These are phyloP conservation scores for Chlorella vulgaris DNA, from an alignment of 139 green algal species.

Conservation along the genomic window DNA sequence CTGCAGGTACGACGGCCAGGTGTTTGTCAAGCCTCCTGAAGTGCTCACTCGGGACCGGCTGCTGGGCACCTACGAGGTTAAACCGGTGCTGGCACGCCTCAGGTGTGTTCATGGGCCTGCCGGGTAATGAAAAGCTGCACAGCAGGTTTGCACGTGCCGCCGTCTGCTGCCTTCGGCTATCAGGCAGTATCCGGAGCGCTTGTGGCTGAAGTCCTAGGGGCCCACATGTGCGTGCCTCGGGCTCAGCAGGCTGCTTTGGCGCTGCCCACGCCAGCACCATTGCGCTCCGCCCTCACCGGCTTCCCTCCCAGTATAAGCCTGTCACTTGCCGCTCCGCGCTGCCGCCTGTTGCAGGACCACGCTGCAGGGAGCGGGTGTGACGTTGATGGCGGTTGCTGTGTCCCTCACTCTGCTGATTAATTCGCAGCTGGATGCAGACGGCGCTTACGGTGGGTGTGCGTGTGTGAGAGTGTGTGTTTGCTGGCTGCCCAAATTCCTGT, in stretches of 20 bases:
- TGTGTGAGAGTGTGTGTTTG: background rate
- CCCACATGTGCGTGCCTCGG: no score
- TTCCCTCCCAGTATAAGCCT: background rate
- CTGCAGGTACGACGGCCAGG: constrained; percentile 76
- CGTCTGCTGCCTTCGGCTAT: no score
- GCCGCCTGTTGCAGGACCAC: constrained; percentile 30
- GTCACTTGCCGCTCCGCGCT: background rate
- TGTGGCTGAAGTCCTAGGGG: background rate
- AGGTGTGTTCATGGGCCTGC: constrained; percentile 16
- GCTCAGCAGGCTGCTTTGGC: no score
- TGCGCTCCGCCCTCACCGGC: background rate
- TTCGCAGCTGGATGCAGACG: constrained; percentile 56
- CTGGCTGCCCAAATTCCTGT: background rate
- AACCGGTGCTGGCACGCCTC: constrained; percentile 56
- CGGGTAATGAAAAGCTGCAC: background rate
- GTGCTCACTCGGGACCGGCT: constrained; percentile 85
- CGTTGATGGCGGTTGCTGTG: constrained; percentile 52
- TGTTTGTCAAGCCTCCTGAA: constrained; percentile 85
- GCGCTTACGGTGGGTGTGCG: constrained; percentile 54
- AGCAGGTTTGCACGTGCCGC: background rate
- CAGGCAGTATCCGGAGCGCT: background rate
- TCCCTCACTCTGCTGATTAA: constrained; percentile 59
- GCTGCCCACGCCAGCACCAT: no score
- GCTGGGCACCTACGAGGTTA: constrained; percentile 56
- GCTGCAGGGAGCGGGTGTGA: constrained; percentile 55